Conservation (phyloP, 805 yeast species). For the Ogataea kodamae region DNA sequence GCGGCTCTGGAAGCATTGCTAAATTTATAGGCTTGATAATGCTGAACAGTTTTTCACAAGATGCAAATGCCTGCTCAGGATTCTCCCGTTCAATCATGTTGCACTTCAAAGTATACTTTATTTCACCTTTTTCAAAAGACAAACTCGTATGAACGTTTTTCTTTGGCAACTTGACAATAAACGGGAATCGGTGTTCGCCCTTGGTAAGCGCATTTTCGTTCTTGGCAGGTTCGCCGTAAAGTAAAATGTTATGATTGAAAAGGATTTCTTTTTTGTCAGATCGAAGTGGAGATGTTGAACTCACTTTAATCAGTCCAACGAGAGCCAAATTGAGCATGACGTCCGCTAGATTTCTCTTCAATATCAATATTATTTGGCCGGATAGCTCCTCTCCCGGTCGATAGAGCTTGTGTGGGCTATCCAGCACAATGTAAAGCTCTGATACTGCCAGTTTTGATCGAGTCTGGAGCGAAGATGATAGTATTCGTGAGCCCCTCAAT, state of each 20-base stretch:
- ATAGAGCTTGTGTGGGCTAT: slow-evolving; percentile 73
- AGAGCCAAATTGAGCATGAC: slow-evolving; percentile 52
- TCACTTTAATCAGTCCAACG: slow-evolving; percentile 53
- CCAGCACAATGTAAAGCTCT: slow-evolving; percentile 68
- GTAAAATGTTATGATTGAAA: slow-evolving; percentile 55
- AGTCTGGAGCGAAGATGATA: slow-evolving; percentile 19
- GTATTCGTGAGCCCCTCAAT: slow-evolving; percentile 21
- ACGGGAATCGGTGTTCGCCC: slow-evolving; percentile 89
- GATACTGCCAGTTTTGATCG: slow-evolving; percentile 34
- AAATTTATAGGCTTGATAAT: slow-evolving; percentile 76
- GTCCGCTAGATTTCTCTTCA: slow-evolving; percentile 54
- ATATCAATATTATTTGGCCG: slow-evolving; percentile 58
- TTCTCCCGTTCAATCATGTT: slow-evolving; percentile 22
- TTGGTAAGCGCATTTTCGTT: slow-evolving; percentile 43
- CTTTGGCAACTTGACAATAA: slow-evolving; percentile 75
- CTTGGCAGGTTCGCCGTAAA: slow-evolving; percentile 46
- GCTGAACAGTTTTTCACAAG: slow-evolving; percentile 55
- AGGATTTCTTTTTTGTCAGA: slow-evolving; percentile 46
- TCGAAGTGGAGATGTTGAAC: slow-evolving; percentile 50
- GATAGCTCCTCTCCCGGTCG: slow-evolving; percentile 74
- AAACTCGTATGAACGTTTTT: slow-evolving; percentile 70
- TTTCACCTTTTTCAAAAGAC: slow-evolving; percentile 83
- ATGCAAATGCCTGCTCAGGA: slow-evolving; percentile 31
- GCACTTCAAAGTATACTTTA: slow-evolving; percentile 54
- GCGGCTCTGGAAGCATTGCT: slow-evolving; percentile 58